phyloP scores from a whole-genome alignment of 2,329 filamentous ascomycete genomes.

The Cladosporium sphaerospermum region DNA sequence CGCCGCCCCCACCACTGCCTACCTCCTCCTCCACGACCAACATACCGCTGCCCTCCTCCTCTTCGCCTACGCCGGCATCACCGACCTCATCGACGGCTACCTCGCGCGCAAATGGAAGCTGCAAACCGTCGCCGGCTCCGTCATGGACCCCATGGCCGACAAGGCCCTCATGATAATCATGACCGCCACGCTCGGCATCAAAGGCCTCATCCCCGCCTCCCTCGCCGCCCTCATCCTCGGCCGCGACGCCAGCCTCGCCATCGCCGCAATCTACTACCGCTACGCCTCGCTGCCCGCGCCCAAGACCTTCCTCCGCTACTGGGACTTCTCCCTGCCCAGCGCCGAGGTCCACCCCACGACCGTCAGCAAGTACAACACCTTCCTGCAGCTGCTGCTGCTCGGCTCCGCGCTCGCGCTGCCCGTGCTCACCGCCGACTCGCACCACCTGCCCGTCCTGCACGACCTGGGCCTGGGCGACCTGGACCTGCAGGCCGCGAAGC shows the following conservation, averaged over 20 bases:
- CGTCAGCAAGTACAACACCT: slow-evolving; percentile 87
- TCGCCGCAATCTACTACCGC: slow-evolving; percentile 89
- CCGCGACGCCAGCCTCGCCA: slow-evolving; percentile 72
- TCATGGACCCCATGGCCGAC: slow-evolving; percentile 96
- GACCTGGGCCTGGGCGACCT: slow-evolving; percentile 16
- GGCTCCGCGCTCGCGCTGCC: slow-evolving; percentile 78
- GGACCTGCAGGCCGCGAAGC: slow-evolving; percentile 31
- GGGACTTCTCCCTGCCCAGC: slow-evolving; percentile 91
- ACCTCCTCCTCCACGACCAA: slow-evolving; percentile 77
- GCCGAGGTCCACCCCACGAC: slow-evolving; percentile 78
- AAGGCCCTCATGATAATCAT: slow-evolving; percentile 93
- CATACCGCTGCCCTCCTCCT: slow-evolving; percentile 72
- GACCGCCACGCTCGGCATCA: slow-evolving; percentile 75
- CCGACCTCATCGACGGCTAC: slow-evolving; percentile 88
- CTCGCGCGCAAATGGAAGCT: slow-evolving; percentile 83
- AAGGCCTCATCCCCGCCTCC: slow-evolving; percentile 83
- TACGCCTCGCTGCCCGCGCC: slow-evolving; percentile 91
- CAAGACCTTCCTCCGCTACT: slow-evolving; percentile 87
- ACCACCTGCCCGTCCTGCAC: slow-evolving; percentile 20
- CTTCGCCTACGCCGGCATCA: slow-evolving; percentile 88
- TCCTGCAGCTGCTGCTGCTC: slow-evolving; percentile 80
- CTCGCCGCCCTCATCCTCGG: slow-evolving; percentile 86
- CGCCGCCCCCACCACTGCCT: slow-evolving; percentile 79
- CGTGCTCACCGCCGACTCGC: slow-evolving; percentile 45
- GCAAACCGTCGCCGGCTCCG: slow-evolving; percentile 87